phyloP scores from a whole-genome alignment of 805 yeast genomes.

The Sugiyamaella boreocaroliniensis region DNA sequence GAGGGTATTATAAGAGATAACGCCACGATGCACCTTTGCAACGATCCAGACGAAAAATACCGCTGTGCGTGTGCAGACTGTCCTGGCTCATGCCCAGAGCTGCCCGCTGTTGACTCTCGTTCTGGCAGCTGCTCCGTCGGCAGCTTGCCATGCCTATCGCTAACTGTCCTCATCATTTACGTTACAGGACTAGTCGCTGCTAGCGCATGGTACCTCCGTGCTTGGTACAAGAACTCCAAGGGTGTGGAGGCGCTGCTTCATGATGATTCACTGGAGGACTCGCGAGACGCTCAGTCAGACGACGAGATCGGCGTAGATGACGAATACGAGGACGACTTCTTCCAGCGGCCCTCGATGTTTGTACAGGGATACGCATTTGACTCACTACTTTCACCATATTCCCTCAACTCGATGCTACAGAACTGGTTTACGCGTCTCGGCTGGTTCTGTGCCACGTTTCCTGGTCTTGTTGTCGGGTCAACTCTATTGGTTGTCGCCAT shows the following conservation, averaged over 20 bases:
- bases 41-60: conserved; percentile 48
- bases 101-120: conserved; percentile 40
- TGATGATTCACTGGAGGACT: conserved; percentile 34
- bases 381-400: conserved; percentile 31
- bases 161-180: conserved; percentile 51
- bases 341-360: neutral
- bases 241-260: conserved; percentile 34
- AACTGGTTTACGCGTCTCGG: conserved; percentile 47
- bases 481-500: conserved; percentile 38
- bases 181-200: conserved; percentile 23
- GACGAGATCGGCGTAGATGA: conserved; percentile 17
- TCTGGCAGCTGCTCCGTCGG: conserved; percentile 48
- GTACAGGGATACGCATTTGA: neutral
- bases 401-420: conserved; percentile 45
- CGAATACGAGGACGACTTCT: neutral
- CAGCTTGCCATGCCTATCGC: conserved; percentile 64
- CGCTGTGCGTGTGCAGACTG: conserved; percentile 92
- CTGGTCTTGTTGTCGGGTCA: conserved; percentile 45
- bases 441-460: conserved; percentile 52
- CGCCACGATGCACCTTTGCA: conserved; percentile 41
- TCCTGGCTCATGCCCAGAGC: conserved; percentile 64
- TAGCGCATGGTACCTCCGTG: neutral
- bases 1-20: conserved; percentile 29
- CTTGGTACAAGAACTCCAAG: neutral
- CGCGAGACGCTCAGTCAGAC: conserved; percentile 29